Base-by-base conservation (phyloP, 164 flowering plant species). In the Aristolochia californica region DNA sequence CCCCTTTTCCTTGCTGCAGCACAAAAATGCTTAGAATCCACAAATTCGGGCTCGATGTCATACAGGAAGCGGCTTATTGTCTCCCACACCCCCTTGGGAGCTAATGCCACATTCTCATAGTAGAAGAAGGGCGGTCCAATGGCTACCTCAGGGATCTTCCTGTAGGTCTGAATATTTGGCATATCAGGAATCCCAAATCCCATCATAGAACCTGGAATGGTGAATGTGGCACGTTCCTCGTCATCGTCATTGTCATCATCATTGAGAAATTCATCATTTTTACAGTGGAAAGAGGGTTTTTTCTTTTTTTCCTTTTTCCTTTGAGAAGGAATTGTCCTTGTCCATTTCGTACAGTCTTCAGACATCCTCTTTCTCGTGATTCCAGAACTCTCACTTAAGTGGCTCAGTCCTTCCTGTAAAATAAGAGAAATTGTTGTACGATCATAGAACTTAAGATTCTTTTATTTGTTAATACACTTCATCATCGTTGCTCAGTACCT, bases 1-100 rank as follows among this genome's bases (percentile, higher is more conserved):
- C 97, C 99, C 62, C 99, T 71, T 59, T 94, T 94, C 63, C 99
- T 80, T 25, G 84, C 84, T 65, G 93, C 74, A 15, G 96, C 99
- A 62, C 83, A 81, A 44, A 94, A 87, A 53, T 72, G 79, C 61
- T 82, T 79, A 0, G 97, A 94, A 56, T 94, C 99, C 0, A 90
- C 96, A 69, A 90, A 94, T 53, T 94, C 97, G 0, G 97, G 99
- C 44, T 85, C 82, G 1, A 90, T 74, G 21, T 83, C 95, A 71
- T 72, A 83, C 5, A 94, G 57, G 56, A 80, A 83, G 5, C 93
- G 64, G 0, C 93, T 81, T 12, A 94, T 89, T 1, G 84, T 80
- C 18, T 68, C 64, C 99, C 99, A 94, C 15, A 82, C 96, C 1
- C 96, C 97, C 60, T 82, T 90, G 0, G 97, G 97, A 47, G 97